These are phyloP conservation scores for Zopfochytrium polystomum DNA, from an alignment of 371 early-diverging fungal genomes.

Conservation along the genomic window DNA sequence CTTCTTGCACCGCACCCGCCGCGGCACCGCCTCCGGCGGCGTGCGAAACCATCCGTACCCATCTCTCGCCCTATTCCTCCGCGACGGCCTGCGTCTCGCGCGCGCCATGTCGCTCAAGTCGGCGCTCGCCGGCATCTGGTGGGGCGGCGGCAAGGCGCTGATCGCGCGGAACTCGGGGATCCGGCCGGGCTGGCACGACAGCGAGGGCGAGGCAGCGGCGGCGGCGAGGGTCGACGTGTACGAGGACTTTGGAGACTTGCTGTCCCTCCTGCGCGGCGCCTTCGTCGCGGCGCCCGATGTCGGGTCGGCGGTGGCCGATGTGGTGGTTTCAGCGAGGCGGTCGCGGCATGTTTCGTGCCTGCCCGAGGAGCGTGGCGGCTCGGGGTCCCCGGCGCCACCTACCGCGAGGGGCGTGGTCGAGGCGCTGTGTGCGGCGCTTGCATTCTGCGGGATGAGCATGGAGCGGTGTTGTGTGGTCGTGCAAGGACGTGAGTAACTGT, in stretches of 20 bases:
- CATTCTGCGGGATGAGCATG: no score
- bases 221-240: slow-evolving; percentile 29
- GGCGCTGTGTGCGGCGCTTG: no score
- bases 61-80: slow-evolving; percentile 30
- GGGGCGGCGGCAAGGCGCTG: slow-evolving; percentile 49
- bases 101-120: slow-evolving; percentile 44
- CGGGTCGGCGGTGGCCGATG: slow-evolving; percentile 28
- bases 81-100: slow-evolving; percentile 40
- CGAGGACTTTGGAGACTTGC: slow-evolving; percentile 42
- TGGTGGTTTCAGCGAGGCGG: no score
- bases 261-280: slow-evolving; percentile 36
- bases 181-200: slow-evolving; percentile 26
- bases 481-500: no score
- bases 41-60: slow-evolving; percentile 41
- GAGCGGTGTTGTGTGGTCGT: no score
- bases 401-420: no score
- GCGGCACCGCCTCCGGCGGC: slow-evolving; percentile 43
- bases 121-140: slow-evolving; percentile 34
- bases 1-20: slow-evolving; percentile 36
- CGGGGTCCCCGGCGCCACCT: no score
- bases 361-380: no score
- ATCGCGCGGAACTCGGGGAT: slow-evolving; percentile 41
- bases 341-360: no score
- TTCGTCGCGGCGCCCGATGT: slow-evolving; percentile 46
- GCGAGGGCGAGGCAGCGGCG: slow-evolving; percentile 8